Evolutionary conservation across 1,139 yeast genomes (phyloP), one percentile per base, ranked within the genome.

Genomic region (Yamadazyma diospyri): DNA sequence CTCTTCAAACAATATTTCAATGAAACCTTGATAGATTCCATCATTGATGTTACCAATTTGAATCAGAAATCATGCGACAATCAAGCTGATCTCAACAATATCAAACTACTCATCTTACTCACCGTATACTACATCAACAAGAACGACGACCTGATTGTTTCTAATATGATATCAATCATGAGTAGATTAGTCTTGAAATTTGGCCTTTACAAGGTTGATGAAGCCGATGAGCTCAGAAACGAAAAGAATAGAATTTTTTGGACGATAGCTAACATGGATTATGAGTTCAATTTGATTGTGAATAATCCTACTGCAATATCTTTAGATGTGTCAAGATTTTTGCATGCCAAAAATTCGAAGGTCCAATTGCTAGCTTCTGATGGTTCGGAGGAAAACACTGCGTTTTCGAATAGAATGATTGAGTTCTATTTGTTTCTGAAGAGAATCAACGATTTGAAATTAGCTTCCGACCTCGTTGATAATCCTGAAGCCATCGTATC

Each of bases 181-280:
- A 48, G 53, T 39, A 47, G 71, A 15, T 42, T 61, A 27, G 47
- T 59, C 4, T 37, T 61, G 7, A 49, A 50, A 29, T 47, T 53
- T 32, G 57, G 50, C 5, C 39, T 57, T 19, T 59, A 50, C 38
- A 51, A 38, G 26, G 28, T 39, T 8, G 15, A 33, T 5, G 14
- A 31, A 15, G 9, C 38, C 2, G 39, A 42, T 9, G 34, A 38
- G 9, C 18, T 26, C 10, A 33, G 12, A n/a, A 16, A 6, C 8
- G 18, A 18, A 6, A 35, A 35, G 14, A 25, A 35, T 14, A 10
- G 46, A 22, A 43, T 64, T 5, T 63, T 66, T 36, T 67, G 72
- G 72, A 49, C 70, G 2, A 44, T 63, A 2, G 61, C 56, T 42
- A 65, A 63, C 33, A 42, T 68, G 33, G 75, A 69, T 38, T 60